These are phyloP conservation scores for Effrenium voratum DNA, from an alignment of 73 alveolate genomes.

Conservation along the genomic window DNA sequence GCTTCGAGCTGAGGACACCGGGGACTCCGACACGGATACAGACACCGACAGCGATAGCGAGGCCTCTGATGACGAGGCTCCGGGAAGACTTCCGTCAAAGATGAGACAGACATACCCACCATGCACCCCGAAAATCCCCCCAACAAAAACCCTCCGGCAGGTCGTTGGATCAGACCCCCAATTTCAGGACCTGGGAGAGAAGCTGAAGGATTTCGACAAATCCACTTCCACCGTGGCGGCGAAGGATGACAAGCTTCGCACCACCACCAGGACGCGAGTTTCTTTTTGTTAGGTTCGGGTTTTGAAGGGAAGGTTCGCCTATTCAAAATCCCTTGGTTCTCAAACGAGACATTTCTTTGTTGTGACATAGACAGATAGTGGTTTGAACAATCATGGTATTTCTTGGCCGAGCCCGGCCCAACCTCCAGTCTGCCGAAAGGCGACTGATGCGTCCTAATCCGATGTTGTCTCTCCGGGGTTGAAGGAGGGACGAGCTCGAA, in stretches of 20 bases:
- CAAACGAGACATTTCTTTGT: no score
- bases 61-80: constrained; percentile 90
- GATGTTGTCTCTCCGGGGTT: no score
- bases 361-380: no score
- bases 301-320: no score
- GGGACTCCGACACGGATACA: constrained; percentile 94
- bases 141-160: background rate
- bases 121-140: background rate
- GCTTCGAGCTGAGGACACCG: constrained; percentile 45
- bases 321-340: no score
- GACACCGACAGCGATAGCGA: constrained; percentile 92
- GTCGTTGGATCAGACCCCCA: background rate
- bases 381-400: no score
- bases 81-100: background rate
- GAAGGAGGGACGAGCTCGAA: no score
- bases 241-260: constrained; percentile 95
- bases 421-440: no score
- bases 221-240: constrained; percentile 95
- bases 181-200: constrained; percentile 78
- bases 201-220: constrained; percentile 92
- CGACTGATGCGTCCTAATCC: no score
- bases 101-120: background rate
- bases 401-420: no score
- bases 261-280: constrained; percentile 73
- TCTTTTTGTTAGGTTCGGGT: background rate